Base-by-base conservation (phyloP, 495 filamentous ascomycete species). In the Aspergillus biplanus region DNA sequence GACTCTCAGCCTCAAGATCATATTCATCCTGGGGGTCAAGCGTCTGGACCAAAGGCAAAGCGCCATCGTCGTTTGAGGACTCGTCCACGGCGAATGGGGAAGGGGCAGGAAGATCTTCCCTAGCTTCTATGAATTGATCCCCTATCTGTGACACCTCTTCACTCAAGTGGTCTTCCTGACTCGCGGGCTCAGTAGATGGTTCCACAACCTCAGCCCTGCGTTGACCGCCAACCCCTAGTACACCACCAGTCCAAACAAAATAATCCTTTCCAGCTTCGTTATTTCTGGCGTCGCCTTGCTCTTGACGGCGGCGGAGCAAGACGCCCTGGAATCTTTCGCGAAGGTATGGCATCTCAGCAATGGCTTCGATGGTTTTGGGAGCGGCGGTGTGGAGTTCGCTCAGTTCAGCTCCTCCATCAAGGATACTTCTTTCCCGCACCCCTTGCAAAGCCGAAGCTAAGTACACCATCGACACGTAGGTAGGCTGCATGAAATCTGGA, bases 381-480 rank as follows among this genome's bases (percentile, higher is more conserved):
- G 83, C 83, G 21, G 67, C 67, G 4, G 58, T 42, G 52, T 76
- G 56, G 58, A 83, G 65, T 7, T 71, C 66, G 49, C 76, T 68
- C 16, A 83, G 50, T 44, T 69, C 66, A 44, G 57, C 58, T 7
- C 59, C 62, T 44, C 75, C 73, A 18, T 73, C 56, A 33, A 59
- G 32, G 58, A 81, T 68, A 61, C 75, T 71, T 65, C 68, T 65
- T 39, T 72, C 68, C 64, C 79, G 77, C 34, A 85, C 67, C 33
- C 79, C 68, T 15, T 80, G 61, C 59, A 85, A 76, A 4, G 76
- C 74, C 11, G 75, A 69, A 7, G 84, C 84, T 16, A 90, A 73
- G 27, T 79, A 74, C 3, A 88, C 80, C 66, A 89, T 70, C 0
- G 85, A 85, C 33, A 75, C 52, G 58, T 87, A 87, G 32, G 75